Conservation (phyloP, 2,329 filamentous ascomycete genomes). For the Fusarium pseudograminearum region DNA sequence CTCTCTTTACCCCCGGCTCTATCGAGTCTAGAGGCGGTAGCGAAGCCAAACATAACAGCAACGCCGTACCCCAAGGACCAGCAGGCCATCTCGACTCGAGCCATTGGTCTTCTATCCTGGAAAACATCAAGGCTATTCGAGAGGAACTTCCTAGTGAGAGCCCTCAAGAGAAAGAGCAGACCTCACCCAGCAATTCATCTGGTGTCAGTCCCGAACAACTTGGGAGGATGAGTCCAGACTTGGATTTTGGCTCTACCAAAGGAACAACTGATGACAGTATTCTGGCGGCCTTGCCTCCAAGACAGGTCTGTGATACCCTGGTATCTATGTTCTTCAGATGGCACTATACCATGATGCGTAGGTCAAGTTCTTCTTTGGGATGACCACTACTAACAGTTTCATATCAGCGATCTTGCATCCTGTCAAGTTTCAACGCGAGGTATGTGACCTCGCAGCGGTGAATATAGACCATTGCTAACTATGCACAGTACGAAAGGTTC, state of each 20-base stretch:
- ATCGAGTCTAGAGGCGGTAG: background rate
- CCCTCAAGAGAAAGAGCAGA: accelerated
- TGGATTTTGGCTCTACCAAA: background rate
- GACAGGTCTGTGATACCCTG: conserved; percentile 48
- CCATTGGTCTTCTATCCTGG: conserved; percentile 53
- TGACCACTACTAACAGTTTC: background rate
- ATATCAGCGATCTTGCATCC: conserved; percentile 46
- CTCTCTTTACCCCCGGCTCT: background rate
- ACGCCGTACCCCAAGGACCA: accelerated
- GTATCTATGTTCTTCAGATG: conserved; percentile 50
- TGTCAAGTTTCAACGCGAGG: conserved; percentile 47
- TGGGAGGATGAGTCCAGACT: background rate
- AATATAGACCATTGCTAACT: accelerated
- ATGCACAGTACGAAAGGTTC: conserved; percentile 56
- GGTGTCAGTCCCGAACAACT: accelerated
- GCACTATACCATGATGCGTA: conserved; percentile 44
- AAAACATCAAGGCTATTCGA: conserved; percentile 52
- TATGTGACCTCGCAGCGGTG: background rate
- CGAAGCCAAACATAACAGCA: accelerated
- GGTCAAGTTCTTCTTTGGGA: background rate
- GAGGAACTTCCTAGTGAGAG: conserved; percentile 44
- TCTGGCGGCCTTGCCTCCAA: conserved; percentile 40
- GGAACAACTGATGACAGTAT: conserved; percentile 26
- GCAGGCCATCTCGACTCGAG: conserved; percentile 47
- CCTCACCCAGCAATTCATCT: accelerated